Conservation (phyloP, 2,329 filamentous ascomycete species). For the Pseudogymnoascus sp. region DNA sequence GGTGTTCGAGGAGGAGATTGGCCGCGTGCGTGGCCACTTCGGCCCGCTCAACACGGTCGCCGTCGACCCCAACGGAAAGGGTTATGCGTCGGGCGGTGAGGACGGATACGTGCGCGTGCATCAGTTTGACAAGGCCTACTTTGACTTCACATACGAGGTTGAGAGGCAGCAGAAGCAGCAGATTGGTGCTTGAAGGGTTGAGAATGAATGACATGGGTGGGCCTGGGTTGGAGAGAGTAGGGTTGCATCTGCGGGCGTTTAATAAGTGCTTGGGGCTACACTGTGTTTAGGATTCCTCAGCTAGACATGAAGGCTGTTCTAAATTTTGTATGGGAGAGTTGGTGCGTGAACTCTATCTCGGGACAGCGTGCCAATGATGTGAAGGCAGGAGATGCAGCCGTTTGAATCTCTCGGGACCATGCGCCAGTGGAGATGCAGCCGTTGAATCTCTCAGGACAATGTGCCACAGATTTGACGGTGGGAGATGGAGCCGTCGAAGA, state of each 20-base stretch:
- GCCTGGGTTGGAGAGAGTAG: conserved; percentile 13
- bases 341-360: neutral
- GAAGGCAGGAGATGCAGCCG: neutral
- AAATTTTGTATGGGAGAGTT: neutral
- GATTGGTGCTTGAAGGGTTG: conserved; percentile 22
- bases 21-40: conserved; percentile 94
- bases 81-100: conserved; percentile 93
- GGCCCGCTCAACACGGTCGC: conserved; percentile 95
- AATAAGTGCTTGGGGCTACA: conserved; percentile 12
- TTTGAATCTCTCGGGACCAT: neutral
- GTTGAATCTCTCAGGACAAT: neutral
- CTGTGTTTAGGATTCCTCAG: conserved; percentile 8
- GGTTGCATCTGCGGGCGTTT: conserved; percentile 29
- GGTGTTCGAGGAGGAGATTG: conserved; percentile 98
- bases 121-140: conserved; percentile 98
- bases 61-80: conserved; percentile 81
- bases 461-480: neutral
- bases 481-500: neutral
- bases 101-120: conserved; percentile 98
- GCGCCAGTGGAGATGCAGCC: neutral
- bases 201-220: neutral
- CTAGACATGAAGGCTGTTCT: conserved; percentile 8
- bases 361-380: neutral
- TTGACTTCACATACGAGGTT: conserved; percentile 98
- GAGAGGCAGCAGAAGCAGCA: conserved; percentile 63